A percentile compares a stretch with the other conserved stretches of the same genome.
These are phyloP conservation scores for Podospora pseudopauciseta DNA, from an alignment of 495 filamentous ascomycete species.

Conservation along the genomic window DNA sequence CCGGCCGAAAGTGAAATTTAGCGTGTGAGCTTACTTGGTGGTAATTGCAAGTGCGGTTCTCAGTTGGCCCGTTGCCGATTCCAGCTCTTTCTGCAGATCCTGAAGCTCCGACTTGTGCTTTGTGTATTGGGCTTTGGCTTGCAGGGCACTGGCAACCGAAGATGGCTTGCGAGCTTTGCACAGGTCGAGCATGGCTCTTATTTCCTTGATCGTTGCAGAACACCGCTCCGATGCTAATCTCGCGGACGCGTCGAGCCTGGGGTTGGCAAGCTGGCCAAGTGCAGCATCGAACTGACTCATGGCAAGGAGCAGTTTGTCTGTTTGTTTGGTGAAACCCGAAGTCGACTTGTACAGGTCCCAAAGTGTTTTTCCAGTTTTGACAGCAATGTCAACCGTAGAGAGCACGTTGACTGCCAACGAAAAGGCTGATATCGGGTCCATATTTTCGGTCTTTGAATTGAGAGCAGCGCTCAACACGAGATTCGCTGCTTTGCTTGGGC, in stretches of 20 bases:
- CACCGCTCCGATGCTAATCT: background rate
- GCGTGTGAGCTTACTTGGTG: background rate
- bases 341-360: conserved; percentile 8
- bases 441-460: background rate
- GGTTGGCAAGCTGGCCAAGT: background rate
- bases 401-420: conserved; percentile 6
- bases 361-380: conserved; percentile 3
- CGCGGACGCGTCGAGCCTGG: background rate
- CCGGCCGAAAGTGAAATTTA: background rate
- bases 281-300: background rate
- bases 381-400: conserved; percentile 6
- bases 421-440: conserved; percentile 9
- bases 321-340: conserved; percentile 9
- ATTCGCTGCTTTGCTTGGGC: too few relatives aligned
- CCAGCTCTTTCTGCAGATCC: background rate
- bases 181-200: background rate
- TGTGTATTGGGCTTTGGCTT: background rate
- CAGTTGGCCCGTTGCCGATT: background rate
- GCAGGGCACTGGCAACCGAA: background rate
- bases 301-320: background rate
- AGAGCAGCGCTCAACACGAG: too few relatives aligned
- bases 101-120: background rate
- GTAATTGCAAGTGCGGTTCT: background rate
- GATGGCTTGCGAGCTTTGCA: background rate
- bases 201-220: background rate